Evolutionary conservation across 176 grass and related monocot genomes (phyloP).

Genomic region (Phoenix dactylifera): DNA sequence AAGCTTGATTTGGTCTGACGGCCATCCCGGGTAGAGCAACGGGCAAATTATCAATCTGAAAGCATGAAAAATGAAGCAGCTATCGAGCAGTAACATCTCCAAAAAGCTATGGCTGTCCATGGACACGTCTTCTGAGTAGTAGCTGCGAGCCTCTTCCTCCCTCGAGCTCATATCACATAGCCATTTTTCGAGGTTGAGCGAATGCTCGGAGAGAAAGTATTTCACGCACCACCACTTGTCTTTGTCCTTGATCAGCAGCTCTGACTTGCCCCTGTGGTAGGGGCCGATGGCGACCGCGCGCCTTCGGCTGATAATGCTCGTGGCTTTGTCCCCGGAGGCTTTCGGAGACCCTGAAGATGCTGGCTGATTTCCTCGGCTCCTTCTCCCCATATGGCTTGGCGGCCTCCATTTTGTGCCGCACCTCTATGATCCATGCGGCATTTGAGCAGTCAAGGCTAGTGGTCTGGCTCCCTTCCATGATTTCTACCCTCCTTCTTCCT

Average conservation of each 20-base stretch:
- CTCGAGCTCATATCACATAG: neutral
- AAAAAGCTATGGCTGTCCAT: constrained; percentile 16
- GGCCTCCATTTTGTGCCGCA: no score
- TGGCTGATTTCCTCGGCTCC: no score
- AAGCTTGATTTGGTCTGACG: constrained; percentile 37
- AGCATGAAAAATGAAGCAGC: constrained; percentile 38
- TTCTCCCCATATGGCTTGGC: no score
- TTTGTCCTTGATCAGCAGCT: constrained; percentile 26
- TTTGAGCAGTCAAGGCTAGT: no score
- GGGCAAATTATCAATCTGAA: constrained; percentile 23
- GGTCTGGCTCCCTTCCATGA: no score
- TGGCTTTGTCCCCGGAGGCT: no score
- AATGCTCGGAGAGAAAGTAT: constrained; percentile 1
- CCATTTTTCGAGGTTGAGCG: neutral
- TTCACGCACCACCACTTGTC: constrained; percentile 35
- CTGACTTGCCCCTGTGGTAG: constrained; percentile 21
- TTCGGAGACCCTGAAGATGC: no score
- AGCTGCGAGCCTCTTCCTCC: neutral
- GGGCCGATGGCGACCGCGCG: constrained; percentile 51
- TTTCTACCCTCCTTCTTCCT: no score
- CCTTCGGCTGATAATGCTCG: neutral
- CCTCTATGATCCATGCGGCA: no score
- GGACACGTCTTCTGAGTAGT: neutral
- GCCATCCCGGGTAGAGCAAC: neutral
- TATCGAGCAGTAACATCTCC: constrained; percentile 50